phyloP scores from a whole-genome alignment of 2,329 filamentous ascomycete genomes.

The Fusarium decemcellulare region DNA sequence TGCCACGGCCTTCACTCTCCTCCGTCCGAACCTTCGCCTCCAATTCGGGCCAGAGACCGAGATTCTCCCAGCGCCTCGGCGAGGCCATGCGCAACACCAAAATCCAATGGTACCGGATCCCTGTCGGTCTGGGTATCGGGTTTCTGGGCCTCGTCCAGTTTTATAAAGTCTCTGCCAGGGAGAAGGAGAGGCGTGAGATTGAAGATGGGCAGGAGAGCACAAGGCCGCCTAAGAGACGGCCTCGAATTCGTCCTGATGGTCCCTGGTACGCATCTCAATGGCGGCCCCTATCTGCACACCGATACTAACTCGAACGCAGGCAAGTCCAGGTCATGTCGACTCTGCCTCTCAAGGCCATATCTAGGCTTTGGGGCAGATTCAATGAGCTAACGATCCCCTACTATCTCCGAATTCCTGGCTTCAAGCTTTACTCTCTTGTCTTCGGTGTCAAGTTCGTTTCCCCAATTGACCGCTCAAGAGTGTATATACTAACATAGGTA shows the following conservation, averaged over 20 bases:
- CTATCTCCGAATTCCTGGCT: conserved; percentile 88
- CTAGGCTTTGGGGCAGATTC: conserved; percentile 90
- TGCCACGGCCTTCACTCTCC: conserved; percentile 40
- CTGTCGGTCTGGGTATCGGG: conserved; percentile 86
- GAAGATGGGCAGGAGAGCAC: conserved; percentile 60
- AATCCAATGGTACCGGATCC: conserved; percentile 92
- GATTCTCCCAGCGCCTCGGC: conserved; percentile 67
- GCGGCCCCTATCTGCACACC: conserved; percentile 25
- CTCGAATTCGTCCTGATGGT: conserved; percentile 82
- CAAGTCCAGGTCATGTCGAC: conserved; percentile 96
- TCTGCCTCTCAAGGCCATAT: conserved; percentile 90
- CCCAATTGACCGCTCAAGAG: neutral
- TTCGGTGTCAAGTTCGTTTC: conserved; percentile 83
- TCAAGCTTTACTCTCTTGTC: conserved; percentile 90
- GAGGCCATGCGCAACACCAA: conserved; percentile 66
- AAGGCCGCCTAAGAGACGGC: conserved; percentile 64
- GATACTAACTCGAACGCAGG: conserved; percentile 57
- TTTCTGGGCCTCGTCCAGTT: conserved; percentile 88
- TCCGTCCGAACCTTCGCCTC: conserved; percentile 52
- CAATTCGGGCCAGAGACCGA: conserved; percentile 60
- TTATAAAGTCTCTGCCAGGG: conserved; percentile 77
- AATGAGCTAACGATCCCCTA: conserved; percentile 92
- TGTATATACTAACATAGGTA: conserved; percentile 40
- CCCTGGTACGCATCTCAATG: conserved; percentile 73
- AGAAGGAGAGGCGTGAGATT: conserved; percentile 65